These are phyloP conservation scores for Penicillium cinerascens DNA, from an alignment of 495 filamentous ascomycete species.

Conservation along the genomic window DNA sequence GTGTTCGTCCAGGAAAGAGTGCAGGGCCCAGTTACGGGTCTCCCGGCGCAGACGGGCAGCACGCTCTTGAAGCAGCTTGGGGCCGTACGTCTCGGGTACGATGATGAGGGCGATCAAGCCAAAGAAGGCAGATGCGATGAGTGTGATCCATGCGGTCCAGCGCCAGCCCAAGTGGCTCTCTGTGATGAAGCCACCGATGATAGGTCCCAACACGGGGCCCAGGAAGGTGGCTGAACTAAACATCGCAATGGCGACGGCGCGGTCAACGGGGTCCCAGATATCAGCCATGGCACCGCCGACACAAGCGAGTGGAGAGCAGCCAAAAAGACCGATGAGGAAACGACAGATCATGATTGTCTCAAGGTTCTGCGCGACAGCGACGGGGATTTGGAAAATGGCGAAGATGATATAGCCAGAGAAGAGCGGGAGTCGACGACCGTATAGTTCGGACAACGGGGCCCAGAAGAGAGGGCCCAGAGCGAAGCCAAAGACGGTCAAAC, in stretches of 20 bases:
- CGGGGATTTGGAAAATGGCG: constrained; percentile 59
- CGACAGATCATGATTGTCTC: constrained; percentile 58
- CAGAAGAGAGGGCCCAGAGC: constrained; percentile 52
- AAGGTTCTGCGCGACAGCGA: constrained; percentile 57
- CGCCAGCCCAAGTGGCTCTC: constrained; percentile 57
- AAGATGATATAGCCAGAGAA: constrained; percentile 55
- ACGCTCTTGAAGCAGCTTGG: constrained; percentile 52
- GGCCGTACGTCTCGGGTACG: constrained; percentile 59
- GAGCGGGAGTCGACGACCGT: constrained; percentile 54
- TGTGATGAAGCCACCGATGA: constrained; percentile 54
- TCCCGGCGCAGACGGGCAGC: constrained; percentile 55
- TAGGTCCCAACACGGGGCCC: constrained; percentile 51
- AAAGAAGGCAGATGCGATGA: constrained; percentile 52
- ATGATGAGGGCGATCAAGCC: constrained; percentile 48
- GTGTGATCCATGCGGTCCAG: constrained; percentile 62
- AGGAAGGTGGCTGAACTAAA: constrained; percentile 54
- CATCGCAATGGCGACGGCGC: constrained; percentile 57
- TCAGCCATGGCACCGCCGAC: constrained; percentile 59
- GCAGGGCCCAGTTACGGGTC: constrained; percentile 60
- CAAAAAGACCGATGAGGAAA: constrained; percentile 60
- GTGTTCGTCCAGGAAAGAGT: constrained; percentile 56
- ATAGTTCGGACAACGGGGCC: constrained; percentile 56
- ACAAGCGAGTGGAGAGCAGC: constrained; percentile 59
- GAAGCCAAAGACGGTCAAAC: constrained; percentile 55
- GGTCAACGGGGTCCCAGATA: constrained; percentile 57